Evolutionary conservation across 306 rosid species (phyloP).

Genomic region (Vachellia pachyceras): DNA sequence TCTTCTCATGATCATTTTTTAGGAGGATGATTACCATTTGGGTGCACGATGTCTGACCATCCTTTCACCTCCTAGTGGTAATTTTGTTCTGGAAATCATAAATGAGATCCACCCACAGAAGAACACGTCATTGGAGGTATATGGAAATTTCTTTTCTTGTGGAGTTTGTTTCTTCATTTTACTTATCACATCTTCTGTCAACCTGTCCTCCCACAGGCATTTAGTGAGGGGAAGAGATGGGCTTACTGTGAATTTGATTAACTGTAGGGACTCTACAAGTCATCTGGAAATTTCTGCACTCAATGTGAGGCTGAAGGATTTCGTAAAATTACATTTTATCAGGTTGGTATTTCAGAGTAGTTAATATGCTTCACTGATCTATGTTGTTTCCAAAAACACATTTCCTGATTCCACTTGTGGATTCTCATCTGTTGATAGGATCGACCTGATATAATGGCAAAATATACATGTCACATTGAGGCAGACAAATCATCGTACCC

Average conservation of each 20-base stretch:
- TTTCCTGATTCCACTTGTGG: conserved; percentile 32
- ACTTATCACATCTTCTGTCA: background rate
- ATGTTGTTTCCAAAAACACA: conserved; percentile 25
- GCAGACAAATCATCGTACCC: conserved; percentile 88
- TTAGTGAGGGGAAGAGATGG: conserved; percentile 6
- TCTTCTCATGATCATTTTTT: conserved; percentile 23
- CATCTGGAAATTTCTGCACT: conserved; percentile 96
- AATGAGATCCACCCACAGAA: conserved; percentile 81
- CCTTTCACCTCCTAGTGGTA: conserved; percentile 69
- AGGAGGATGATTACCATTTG: conserved; percentile 78
- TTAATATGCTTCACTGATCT: conserved; percentile 19
- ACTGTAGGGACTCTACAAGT: conserved; percentile 85
- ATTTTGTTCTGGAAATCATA: conserved; percentile 76
- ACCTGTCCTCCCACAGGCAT: background rate
- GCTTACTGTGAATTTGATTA: conserved; percentile 42
- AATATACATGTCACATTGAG: conserved; percentile 82
- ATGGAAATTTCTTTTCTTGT: conserved; percentile 11
- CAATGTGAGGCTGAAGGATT: conserved; percentile 99
- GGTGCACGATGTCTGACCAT: conserved; percentile 78
- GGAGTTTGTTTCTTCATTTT: conserved; percentile 11
- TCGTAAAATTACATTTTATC: conserved; percentile 91
- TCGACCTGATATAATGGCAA: conserved; percentile 99
- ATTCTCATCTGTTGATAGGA: conserved; percentile 64
- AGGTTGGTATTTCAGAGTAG: conserved; percentile 57
- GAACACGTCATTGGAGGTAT: conserved; percentile 94